Percentiles rank a stretch among this genome's conserved stretches.
phyloP scores from a whole-genome alignment of 768 basidiomycete genomes.

The Lepiota venenata region DNA sequence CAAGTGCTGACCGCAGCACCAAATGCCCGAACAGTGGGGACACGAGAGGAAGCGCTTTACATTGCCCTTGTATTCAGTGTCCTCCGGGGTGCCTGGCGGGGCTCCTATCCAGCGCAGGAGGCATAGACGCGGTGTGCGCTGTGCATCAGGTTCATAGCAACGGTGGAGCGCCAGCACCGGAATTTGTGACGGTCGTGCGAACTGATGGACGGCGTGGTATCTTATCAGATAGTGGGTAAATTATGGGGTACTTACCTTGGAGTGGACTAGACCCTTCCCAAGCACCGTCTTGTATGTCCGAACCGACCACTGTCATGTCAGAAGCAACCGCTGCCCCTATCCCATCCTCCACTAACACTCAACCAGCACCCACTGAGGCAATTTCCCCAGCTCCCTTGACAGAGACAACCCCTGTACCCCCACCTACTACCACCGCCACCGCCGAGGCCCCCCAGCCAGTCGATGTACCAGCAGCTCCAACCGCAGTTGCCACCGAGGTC shows the following conservation, averaged over 20 bases:
- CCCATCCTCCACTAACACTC: not conserved
- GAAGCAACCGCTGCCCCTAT: not conserved
- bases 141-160: not conserved
- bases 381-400: too few relatives aligned
- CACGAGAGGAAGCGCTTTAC: too few relatives aligned
- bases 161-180: conserved; percentile 2
- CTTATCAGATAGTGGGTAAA: conserved; percentile 21
- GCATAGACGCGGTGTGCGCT: not conserved
- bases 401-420: conserved; percentile 15
- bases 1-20: too few relatives aligned
- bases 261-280: not conserved
- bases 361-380: not conserved
- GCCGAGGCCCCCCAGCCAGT: conserved; percentile 3
- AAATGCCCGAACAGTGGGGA: too few relatives aligned
- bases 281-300: not conserved
- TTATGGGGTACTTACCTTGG: too few relatives aligned
- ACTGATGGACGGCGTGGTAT: conserved; percentile 14
- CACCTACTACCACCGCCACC: conserved; percentile 14
- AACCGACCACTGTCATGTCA: not conserved
- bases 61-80: too few relatives aligned
- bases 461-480: conserved; percentile 10
- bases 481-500: conserved; percentile 8
- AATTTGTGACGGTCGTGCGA: conserved; percentile 4
- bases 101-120: too few relatives aligned
- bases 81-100: too few relatives aligned